Conservation (phyloP, 768 basidiomycete species). For the Lentinula raphanica region DNA sequence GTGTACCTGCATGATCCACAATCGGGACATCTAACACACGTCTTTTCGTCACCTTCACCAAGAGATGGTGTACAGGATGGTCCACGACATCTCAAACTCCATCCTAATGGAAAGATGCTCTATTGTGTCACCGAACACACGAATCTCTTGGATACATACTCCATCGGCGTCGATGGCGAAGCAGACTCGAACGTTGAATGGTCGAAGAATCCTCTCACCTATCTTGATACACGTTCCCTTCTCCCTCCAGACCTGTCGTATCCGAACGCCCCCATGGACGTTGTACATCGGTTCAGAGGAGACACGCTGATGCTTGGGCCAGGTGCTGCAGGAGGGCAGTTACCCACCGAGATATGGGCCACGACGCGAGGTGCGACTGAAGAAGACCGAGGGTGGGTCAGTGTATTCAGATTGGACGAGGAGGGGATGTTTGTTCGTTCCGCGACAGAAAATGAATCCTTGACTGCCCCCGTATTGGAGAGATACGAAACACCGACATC, state of each 20-base stretch:
- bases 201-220: slow-evolving; percentile 8
- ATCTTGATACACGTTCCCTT: slow-evolving; percentile 20
- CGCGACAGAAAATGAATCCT: neutral
- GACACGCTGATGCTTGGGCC: slow-evolving; percentile 43
- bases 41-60: slow-evolving; percentile 35
- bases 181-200: neutral
- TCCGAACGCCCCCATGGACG: slow-evolving; percentile 20
- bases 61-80: slow-evolving; percentile 37
- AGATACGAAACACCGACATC: slow-evolving; percentile 41
- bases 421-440: slow-evolving; percentile 27
- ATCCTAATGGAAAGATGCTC: slow-evolving; percentile 44
- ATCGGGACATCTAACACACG: slow-evolving; percentile 30
- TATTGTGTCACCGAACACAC: slow-evolving; percentile 53
- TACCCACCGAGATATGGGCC: slow-evolving; percentile 36
- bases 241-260: slow-evolving; percentile 15
- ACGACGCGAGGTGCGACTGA: slow-evolving; percentile 41
- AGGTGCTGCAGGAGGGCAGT: slow-evolving; percentile 27
- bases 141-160: slow-evolving; percentile 19
- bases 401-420: slow-evolving; percentile 35
- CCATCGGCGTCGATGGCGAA: neutral
- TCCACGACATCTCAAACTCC: slow-evolving; percentile 47
- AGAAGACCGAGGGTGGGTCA: slow-evolving; percentile 35
- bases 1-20: slow-evolving; percentile 32
- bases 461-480: slow-evolving; percentile 15
- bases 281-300: slow-evolving; percentile 36